Percentiles rank a stretch among this genome's conserved stretches.
Evolutionary conservation across 371 early-diverging fungal genomes (phyloP).

Genomic region (Zopfochytrium polystomum): DNA sequence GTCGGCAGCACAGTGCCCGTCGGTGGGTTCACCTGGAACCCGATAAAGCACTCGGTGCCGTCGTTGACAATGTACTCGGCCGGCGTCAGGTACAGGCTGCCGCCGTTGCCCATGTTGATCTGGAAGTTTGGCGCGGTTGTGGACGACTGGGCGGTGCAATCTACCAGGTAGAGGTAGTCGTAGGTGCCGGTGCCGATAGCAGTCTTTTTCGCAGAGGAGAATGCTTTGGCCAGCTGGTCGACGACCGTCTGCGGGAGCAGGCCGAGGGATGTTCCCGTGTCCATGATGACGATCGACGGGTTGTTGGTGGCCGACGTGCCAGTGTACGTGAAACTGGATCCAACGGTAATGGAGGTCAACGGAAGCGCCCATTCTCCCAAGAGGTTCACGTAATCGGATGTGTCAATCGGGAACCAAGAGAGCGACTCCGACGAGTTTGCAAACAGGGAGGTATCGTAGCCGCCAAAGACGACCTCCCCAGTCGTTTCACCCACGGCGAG

Average conservation of each 20-base stretch:
- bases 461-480: constrained; percentile 18
- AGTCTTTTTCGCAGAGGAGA: neutral
- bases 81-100: constrained; percentile 13
- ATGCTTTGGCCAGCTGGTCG: neutral
- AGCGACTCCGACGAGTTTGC: neutral
- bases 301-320: neutral
- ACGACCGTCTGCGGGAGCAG: neutral
- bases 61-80: constrained; percentile 13
- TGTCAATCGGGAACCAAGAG: constrained; percentile 12
- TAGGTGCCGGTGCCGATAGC: neutral
- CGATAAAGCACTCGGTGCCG: constrained; percentile 3
- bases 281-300: neutral
- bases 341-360: neutral
- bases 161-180: constrained; percentile 9
- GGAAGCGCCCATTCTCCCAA: constrained; percentile 8
- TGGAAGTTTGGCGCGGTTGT: constrained; percentile 4
- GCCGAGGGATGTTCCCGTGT: constrained; percentile 7
- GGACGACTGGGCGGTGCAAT: constrained; percentile 4
- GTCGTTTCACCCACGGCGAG: constrained; percentile 5
- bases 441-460: constrained; percentile 8
- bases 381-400: neutral
- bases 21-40: constrained; percentile 5
- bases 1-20: neutral
- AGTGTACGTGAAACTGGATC: neutral
- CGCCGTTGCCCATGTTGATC: constrained; percentile 10